Evolutionary conservation across 2,329 filamentous ascomycete genomes (phyloP), one percentile per base, ranked within the genome.

Genomic region (Pseudogymnoascus sp.): DNA sequence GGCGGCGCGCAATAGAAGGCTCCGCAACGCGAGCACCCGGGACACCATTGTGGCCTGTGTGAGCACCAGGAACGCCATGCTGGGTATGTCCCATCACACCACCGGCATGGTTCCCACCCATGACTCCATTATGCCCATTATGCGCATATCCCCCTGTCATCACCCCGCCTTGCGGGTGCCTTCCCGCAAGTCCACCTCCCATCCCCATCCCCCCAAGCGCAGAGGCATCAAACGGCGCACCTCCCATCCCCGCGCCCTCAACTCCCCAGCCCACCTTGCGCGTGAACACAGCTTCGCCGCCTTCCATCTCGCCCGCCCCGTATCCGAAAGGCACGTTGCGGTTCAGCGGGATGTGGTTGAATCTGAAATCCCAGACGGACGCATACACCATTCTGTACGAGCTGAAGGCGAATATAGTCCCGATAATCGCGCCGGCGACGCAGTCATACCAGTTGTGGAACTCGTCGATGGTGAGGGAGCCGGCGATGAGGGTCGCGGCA

Each of bases 371-470:
- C 83, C 86, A 90, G 60, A 89, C 77, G 7, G 81, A 77, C 0
- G 86, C 85, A 68, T 88, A 90, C 2, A 83, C 80, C 85, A 88
- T 88, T 62, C 88, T 78, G 72, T 89, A 90, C 0, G 81, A 72
- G 1, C 80, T 83, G 68, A 89, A 85, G 0, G 87, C 88, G 75
- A 89, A 84, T 64, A 84, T 71, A 1, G 82, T 85, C 2, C 88
- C 88, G 53, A 90, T 88, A 42, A 82, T 71, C 0, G 81, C 87
- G 4, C 88, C 88, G 0, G 84, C 86, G 0, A 89, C 64, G n/a
- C 89, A 77, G 63, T 91, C 88, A 65, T 90, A 90, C 85, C 87
- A 89, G 75, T 91, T 87, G 75, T 92, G 88, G 72, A 80, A 89
- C 71, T 89, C 84, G 67, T 91, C 85, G 63, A 91, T 89, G 0